These are phyloP conservation scores for Apiotrichum mycotoxinovorans DNA, from an alignment of 1,284 basidiomycete species.

Conservation along the genomic window DNA sequence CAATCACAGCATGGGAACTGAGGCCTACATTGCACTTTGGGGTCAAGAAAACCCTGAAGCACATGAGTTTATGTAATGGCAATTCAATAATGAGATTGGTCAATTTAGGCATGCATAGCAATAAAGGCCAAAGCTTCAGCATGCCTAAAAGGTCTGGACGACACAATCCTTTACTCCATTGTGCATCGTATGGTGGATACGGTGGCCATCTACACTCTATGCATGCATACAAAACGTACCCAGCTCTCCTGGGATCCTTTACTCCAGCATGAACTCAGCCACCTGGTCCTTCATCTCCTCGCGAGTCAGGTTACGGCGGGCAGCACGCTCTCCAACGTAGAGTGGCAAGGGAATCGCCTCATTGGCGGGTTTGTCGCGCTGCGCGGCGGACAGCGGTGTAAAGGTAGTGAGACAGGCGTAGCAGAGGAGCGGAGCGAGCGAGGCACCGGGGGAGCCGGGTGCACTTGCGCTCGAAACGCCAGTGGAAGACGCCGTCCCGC, in stretches of 20 bases:
- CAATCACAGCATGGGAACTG: background rate
- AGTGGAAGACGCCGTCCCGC: background rate
- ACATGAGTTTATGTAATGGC: too few relatives aligned
- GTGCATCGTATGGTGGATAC: too few relatives aligned
- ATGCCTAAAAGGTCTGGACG: too few relatives aligned
- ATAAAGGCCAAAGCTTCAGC: too few relatives aligned
- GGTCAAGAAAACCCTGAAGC: too few relatives aligned
- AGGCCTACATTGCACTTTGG: too few relatives aligned
- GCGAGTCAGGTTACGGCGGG: slow-evolving; percentile 13
- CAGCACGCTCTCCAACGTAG: slow-evolving; percentile 32
- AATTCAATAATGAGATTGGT: too few relatives aligned
- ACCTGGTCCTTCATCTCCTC: slow-evolving; percentile 36
- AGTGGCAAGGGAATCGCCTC: slow-evolving; percentile 29
- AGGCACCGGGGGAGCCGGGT: background rate
- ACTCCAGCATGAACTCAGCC: slow-evolving; percentile 31
- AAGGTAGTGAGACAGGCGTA: slow-evolving; percentile 71
- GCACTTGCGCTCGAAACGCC: background rate
- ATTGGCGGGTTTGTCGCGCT: slow-evolving; percentile 7
- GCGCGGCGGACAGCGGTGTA: slow-evolving; percentile 46
- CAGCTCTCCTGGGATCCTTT: background rate
- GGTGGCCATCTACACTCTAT: too few relatives aligned
- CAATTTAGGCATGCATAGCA: too few relatives aligned
- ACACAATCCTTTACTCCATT: too few relatives aligned
- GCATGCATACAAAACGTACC: background rate
- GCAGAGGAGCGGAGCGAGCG: slow-evolving; percentile 59